These are phyloP conservation scores for Pisolithus microcarpus DNA, from an alignment of 768 basidiomycete species.

Conservation along the genomic window DNA sequence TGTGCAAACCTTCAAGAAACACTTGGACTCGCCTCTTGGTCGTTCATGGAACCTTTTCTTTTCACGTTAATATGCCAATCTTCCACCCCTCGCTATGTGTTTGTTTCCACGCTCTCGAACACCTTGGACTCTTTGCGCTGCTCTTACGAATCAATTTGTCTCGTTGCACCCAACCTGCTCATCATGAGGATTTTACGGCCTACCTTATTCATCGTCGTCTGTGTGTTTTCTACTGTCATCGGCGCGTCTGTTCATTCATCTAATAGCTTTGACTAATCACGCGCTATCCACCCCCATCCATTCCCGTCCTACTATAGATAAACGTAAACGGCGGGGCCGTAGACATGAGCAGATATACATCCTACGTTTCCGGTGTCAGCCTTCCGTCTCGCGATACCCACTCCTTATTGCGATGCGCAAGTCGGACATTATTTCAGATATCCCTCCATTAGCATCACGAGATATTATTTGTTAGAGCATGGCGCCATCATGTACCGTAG, in stretches of 20 bases:
- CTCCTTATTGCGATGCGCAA: conserved; percentile 41
- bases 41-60: conserved; percentile 16
- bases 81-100: conserved; percentile 15
- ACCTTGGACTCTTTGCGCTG: conserved; percentile 47
- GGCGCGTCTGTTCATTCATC: conserved; percentile 22
- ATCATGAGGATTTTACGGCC: conserved; percentile 38
- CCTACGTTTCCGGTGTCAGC: conserved; percentile 33
- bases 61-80: conserved; percentile 12
- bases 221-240: conserved; percentile 28
- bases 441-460: conserved; percentile 41
- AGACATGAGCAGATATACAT: conserved; percentile 40
- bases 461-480: conserved; percentile 57
- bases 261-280: conserved; percentile 4
- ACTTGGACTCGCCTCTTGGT: conserved; percentile 10
- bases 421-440: conserved; percentile 39
- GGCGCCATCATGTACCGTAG: conserved; percentile 44
- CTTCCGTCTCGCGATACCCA: conserved; percentile 50
- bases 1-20: conserved; percentile 10
- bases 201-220: conserved; percentile 33
- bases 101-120: conserved; percentile 24
- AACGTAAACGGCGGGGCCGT: conserved; percentile 38
- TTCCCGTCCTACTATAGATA: conserved; percentile 30
- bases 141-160: conserved; percentile 55
- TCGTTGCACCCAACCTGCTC: conserved; percentile 42
- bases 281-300: conserved; percentile 22